Evolutionary conservation across 2,329 filamentous ascomycete species (phyloP), one percentile per base, ranked within the genome.

Genomic region (Plenodomus tracheiphilus): DNA sequence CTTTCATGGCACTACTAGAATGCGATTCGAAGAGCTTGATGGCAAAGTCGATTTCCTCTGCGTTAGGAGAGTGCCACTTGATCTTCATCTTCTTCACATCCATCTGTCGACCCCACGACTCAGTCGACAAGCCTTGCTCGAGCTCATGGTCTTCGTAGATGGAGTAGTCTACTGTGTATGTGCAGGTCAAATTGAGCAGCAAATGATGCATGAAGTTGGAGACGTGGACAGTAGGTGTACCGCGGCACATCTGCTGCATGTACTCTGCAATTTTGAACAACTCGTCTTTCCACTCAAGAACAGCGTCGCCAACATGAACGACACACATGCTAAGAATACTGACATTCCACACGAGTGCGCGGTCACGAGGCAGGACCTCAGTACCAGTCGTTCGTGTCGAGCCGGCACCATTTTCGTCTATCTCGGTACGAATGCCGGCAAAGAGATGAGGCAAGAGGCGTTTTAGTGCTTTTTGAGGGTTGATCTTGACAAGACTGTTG

Each of bases 141-240:
- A 92, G 76, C 43, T 89, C 82, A 1, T 84, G 80, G n/a, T 87
- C 85, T 71, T 97, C 92, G 69, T 93, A 97, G 43, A 97, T 79
- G 9, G 86, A 84, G 67, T 91, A 91, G 69, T 99, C 94, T 49
- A 91, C 85, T 3, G 93, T 91, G 68, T 97, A 99, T 0, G 91
- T 97, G 55, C 93, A 88, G 0, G 94, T 97, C 44, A 97, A 77
- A 70, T 97, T 97, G 55, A 99, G 85, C 13, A 99, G 80, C 32
- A 99, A 81, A 71, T 99, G 95, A 72, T 99, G 94, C 47, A 97
- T 92, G 71, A 92, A 97, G 74, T 99, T 99, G 50, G 93, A 97
- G 35, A 97, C 88, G 72, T 99, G 91, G 39, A 97, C 91, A 1
- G 94, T 96, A 0, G 94, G 91, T 51, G 97, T 86, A 18, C 94